Conservation (phyloP, 2,329 filamentous ascomycete genomes). For the Pestalotiopsis sp. region DNA sequence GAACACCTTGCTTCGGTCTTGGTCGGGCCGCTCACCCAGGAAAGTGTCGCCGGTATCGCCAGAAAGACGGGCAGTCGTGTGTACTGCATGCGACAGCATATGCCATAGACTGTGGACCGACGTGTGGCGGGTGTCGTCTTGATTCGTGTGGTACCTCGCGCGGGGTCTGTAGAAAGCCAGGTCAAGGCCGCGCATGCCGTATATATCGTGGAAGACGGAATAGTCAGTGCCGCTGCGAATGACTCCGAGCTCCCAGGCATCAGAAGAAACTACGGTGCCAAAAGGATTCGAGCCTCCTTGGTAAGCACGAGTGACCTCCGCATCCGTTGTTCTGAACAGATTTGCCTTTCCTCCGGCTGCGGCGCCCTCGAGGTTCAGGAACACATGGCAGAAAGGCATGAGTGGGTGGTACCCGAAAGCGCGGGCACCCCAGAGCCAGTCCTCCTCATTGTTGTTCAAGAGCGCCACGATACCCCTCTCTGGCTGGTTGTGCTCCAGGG, state of each 20-base stretch:
- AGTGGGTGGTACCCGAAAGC: conserved; percentile 85
- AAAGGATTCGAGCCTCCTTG: conserved; percentile 74
- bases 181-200: conserved; percentile 86
- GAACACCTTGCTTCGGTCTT: conserved; percentile 61
- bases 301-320: conserved; percentile 83
- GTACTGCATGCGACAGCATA: conserved; percentile 85
- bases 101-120: conserved; percentile 79
- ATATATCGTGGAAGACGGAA: conserved; percentile 74
- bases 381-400: conserved; percentile 79
- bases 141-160: conserved; percentile 85
- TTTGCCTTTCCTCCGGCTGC: conserved; percentile 88
- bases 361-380: conserved; percentile 93
- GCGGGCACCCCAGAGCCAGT: conserved; percentile 83
- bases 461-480: conserved; percentile 80
- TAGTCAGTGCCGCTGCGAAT: conserved; percentile 91
- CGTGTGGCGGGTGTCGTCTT: conserved; percentile 83
- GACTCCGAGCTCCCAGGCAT: conserved; percentile 79
- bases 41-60: conserved; percentile 70
- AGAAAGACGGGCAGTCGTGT: conserved; percentile 73
- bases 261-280: conserved; percentile 77
- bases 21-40: conserved; percentile 49
- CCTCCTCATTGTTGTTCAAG: conserved; percentile 95
- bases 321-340: conserved; percentile 86
- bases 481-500: conserved; percentile 69
- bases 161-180: conserved; percentile 89